Evolutionary conservation across 2,329 filamentous ascomycete genomes (phyloP), one percentile per base, ranked within the genome.

Genomic region (Penicillium sp.): DNA sequence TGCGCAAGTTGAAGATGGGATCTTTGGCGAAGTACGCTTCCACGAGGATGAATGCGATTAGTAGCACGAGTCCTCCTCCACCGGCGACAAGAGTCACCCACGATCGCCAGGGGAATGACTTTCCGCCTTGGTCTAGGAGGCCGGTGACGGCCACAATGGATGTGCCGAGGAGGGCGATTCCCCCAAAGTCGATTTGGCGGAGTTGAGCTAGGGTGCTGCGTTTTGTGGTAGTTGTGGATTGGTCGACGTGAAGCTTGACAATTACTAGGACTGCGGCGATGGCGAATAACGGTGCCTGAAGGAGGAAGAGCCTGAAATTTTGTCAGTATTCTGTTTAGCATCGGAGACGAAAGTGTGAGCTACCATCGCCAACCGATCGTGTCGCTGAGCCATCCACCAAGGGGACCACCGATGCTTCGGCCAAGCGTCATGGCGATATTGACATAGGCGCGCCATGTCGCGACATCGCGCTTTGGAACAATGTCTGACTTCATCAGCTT

Each of bases 301-400:
- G 55, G 8, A 74, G 62, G 15, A 74, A 74, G 0, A 70, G 54
- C 71, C 71, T 73, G 17, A 0, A 2, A 12, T 4, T 4, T 6
- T 3, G 15, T 64, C 43, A 63, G 57, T 3, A 50, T 11, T 4
- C 41, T 5, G 10, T 10, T 22, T 5, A 7, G n/a, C 5, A 20
- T 11, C 15, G 4, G 14, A 1, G 1, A 2, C 10, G 5, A n/a
- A 41, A 8, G 5, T 3, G 8, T 14, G 15, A 35, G 59, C 1
- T 62, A 85, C 86, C 86, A 88, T 72, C 88, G 77, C 88, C 87
- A 90, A 15, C 87, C 87, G 12, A 89, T 79, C 0, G 82, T 81
- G 63, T 89, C 85, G 1, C 86, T 83, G 1, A 89, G 71, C 67
- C 80, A 84, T 2, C 87, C 88, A 1, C 87, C 88, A 0, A 88